phyloP scores from a whole-genome alignment of 2,329 filamentous ascomycete species.

The Ophioceras dolichostomum region DNA sequence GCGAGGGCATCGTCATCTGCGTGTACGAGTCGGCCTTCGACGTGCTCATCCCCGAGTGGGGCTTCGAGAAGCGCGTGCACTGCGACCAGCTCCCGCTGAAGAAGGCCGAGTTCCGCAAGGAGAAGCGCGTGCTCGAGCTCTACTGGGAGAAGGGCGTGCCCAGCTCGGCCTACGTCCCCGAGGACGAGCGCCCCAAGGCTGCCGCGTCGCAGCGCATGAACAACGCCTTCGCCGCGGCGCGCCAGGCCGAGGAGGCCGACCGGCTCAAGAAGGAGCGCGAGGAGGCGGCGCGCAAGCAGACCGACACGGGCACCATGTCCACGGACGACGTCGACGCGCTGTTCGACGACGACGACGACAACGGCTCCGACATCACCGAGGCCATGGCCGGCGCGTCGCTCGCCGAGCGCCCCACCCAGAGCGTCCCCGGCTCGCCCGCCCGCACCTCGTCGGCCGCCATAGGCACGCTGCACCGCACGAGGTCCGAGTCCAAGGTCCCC shows the following conservation, averaged over 20 bases:
- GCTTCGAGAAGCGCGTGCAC: constrained; percentile 98
- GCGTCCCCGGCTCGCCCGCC: constrained; percentile 82
- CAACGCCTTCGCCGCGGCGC: constrained; percentile 63
- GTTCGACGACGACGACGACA: constrained; percentile 87
- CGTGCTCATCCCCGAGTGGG: constrained; percentile 93
- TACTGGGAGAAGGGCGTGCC: constrained; percentile 99
- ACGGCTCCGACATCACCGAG: constrained; percentile 79
- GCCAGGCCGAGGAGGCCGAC: constrained; percentile 72
- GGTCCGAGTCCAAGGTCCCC: constrained; percentile 86
- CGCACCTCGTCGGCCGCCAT: constrained; percentile 56
- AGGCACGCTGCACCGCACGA: constrained; percentile 69
- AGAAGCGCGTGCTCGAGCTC: constrained; percentile 83
- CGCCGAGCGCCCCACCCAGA: constrained; percentile 82
- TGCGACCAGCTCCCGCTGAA: constrained; percentile 95
- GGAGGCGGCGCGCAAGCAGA: constrained; percentile 84
- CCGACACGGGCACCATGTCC: constrained; percentile 87
- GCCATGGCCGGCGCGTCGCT: constrained; percentile 85
- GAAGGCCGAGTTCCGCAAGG: constrained; percentile 99
- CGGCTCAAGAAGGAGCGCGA: constrained; percentile 76
- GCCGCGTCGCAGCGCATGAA: constrained; percentile 60
- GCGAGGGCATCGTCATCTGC: constrained; percentile 89
- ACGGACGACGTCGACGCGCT: constrained; percentile 90
- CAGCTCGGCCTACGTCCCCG: constrained; percentile 88
- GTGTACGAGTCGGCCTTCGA: constrained; percentile 99
- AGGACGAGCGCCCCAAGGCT: constrained; percentile 89